A percentile compares a stretch with the other conserved stretches of the same genome.
Evolutionary conservation across 805 yeast genomes (phyloP).

Genomic region (Kregervanrija fluxuum): DNA sequence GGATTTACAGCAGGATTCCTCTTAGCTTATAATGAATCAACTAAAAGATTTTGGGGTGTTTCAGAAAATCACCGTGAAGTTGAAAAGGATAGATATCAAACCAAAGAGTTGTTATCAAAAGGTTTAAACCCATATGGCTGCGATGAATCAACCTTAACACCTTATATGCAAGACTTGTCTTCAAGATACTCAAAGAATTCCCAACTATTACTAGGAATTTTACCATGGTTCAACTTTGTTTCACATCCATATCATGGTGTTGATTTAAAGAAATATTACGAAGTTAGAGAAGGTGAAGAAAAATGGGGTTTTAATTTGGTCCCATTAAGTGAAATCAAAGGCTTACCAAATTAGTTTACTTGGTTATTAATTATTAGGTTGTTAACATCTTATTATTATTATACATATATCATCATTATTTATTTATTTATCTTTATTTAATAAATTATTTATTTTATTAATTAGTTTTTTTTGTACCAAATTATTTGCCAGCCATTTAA

Average conservation of each 20-base stretch:
- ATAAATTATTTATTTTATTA: too few species aligned
- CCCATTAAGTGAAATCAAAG: constrained; percentile 43
- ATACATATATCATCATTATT: too few species aligned
- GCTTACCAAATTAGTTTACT: constrained; percentile 9
- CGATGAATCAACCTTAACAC: constrained; percentile 46
- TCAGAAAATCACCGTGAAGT: constrained; percentile 69
- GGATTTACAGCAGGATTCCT: constrained; percentile 73
- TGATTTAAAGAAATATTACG: constrained; percentile 53
- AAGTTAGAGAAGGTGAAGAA: constrained; percentile 52
- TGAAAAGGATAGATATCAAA: constrained; percentile 62
- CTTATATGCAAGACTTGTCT: constrained; percentile 66
- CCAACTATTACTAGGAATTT: constrained; percentile 45
- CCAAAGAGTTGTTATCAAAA: constrained; percentile 55
- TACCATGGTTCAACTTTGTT: constrained; percentile 81
- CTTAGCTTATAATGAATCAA: constrained; percentile 58
- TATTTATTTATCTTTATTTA: too few species aligned
- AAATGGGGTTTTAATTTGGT: constrained; percentile 46
- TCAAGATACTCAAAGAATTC: constrained; percentile 74
- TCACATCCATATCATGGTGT: constrained; percentile 80
- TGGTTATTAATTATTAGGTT: not conserved
- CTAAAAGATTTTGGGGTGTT: constrained; percentile 73
- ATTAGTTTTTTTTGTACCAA: too few species aligned
- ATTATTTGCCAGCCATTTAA: too few species aligned
- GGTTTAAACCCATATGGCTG: constrained; percentile 64
- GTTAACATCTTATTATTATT: not conserved